Evolutionary conservation across 345 rosid species (phyloP), one percentile per base, ranked within the genome.

Genomic region (Schrenkiella parvula): DNA sequence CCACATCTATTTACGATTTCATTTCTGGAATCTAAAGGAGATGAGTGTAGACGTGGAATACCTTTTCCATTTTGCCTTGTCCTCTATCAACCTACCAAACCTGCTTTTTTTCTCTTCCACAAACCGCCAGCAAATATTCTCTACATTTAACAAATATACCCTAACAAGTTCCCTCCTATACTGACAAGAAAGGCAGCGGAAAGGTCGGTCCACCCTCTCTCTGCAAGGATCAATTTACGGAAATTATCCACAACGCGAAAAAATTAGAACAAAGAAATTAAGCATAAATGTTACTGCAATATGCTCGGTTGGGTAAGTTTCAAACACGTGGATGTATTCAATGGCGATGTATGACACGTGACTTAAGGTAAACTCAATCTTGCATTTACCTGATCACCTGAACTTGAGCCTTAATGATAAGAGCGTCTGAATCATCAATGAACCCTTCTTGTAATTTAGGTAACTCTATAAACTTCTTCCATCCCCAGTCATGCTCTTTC

Each of bases 401-500:
- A 69, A 93, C 96, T 85, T 91, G 95, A 79, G 97, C 97, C 79
- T 87, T 93, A 84, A 93, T 91, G 21, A 73, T 84, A 21, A 93
- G 95, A 14, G 90, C 84, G 78, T 82, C 98, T 65, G 85, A 80
- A 66, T 91, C 95, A 68, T 89, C 95, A 79, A 91, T 80, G 80
- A 88, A 93, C 52, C 96, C 98, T 52, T 93, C 96, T 68, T 77
- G 72, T 46, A 93, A 82, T 82, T 91, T 91, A 26, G 90, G 82
- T 56, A 91, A 80, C 74, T 91, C 98, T 86, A 93, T 93, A 76
- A 93, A 89, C 66, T 93, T 93, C 80, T 89, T 88, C 97, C 97
- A 89, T 2, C 96, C 98, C 98, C 98, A 91, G 51, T 89, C 91
- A 79, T 91, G 93, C 84, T 93, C 97, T 80, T 89, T 86, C 86